Evolutionary conservation across 1,284 basidiomycete species (phyloP).

Genomic region (Psilocybe mexicana): DNA sequence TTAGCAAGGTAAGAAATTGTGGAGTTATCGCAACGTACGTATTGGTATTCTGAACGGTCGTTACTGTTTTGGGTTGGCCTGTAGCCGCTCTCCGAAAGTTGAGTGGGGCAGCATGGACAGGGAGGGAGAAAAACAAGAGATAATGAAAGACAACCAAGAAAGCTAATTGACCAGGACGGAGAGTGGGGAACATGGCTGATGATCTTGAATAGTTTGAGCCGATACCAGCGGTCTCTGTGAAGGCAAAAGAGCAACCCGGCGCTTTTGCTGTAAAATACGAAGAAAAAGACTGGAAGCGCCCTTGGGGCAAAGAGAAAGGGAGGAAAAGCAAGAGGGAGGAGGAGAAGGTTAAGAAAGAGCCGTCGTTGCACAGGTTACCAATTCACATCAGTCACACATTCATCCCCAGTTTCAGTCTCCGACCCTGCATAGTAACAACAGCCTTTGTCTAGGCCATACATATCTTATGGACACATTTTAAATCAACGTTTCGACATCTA

Average conservation of each 20-base stretch:
- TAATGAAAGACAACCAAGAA: constrained; percentile 28
- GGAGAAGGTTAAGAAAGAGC: constrained; percentile 13
- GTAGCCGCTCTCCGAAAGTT: constrained; percentile 23
- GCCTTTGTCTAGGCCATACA: constrained; percentile 1
- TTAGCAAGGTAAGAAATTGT: constrained; percentile 10
- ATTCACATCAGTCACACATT: constrained; percentile 18
- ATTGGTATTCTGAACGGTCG: constrained; percentile 36
- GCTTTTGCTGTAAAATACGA: constrained; percentile 29
- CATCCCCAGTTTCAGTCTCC: constrained; percentile 12
- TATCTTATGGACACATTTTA: background rate
- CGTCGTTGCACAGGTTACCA: constrained; percentile 16
- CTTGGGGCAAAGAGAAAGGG: constrained; percentile 45
- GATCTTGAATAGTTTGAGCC: constrained; percentile 34
- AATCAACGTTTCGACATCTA: constrained; percentile 15
- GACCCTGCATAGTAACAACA: constrained; percentile 10
- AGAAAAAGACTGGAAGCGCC: constrained; percentile 57
- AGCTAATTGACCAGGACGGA: constrained; percentile 22
- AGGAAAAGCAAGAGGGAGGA: constrained; percentile 18
- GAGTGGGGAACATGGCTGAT: constrained; percentile 27
- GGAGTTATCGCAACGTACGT: constrained; percentile 32
- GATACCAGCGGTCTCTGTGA: constrained; percentile 48
- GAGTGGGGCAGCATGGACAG: constrained; percentile 27
- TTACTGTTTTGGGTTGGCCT: constrained; percentile 30
- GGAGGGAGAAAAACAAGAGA: constrained; percentile 27
- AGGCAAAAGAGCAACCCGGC: constrained; percentile 21